Base-by-base conservation (phyloP, 148 eudicot species). In the Nepenthes mirabilis region DNA sequence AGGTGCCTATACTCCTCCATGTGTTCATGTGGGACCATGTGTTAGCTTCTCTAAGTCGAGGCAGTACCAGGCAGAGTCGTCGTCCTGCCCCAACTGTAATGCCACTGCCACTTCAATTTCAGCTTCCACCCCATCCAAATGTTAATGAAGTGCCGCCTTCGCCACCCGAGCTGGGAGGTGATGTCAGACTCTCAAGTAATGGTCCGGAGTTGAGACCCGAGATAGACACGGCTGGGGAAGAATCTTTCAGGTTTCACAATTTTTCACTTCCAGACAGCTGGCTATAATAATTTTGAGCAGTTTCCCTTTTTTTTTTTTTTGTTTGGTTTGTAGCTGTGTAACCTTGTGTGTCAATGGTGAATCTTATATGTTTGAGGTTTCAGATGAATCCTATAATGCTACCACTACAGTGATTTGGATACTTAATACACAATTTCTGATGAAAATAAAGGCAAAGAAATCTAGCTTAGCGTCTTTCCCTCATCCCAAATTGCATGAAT, bases 171-270 rank as follows among this genome's bases (percentile, higher is more conserved):
- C 49, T 48, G 14, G 36, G 1, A 33, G 36, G 50, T 36, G 80
- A 69, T 37, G 66, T 55, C 1, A 14, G 52, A 1, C 68, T 9
- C 13, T 40, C 45, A 3, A 40, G 45, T 40, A 36, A 55, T 36
- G 40, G 37, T 32, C n/a, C 36, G 5, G 47, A 71, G 13, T 11
- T 74, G 14, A 64, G 73, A 61, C 63, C 64, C 1, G 69, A 62
- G 33, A 78, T 84, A 71, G 84, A 81, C 55, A 79, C 78, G 9
- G 81, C 86, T 7, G 86, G 84, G 6, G 91, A 82, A 50, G 62
- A 59, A 50, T 88, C 96, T 5, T 88, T 85, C 64, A 63, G 96
- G 57, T 80, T 85, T 62, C 80, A 79, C 10, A 61, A 81, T 55
- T 85, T 85, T 55, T 33, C 72, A 12, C 52, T 75, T 9, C 79